Evolutionary conservation across 768 basidiomycete species (phyloP).

Genomic region (Boletus sensibilis): DNA sequence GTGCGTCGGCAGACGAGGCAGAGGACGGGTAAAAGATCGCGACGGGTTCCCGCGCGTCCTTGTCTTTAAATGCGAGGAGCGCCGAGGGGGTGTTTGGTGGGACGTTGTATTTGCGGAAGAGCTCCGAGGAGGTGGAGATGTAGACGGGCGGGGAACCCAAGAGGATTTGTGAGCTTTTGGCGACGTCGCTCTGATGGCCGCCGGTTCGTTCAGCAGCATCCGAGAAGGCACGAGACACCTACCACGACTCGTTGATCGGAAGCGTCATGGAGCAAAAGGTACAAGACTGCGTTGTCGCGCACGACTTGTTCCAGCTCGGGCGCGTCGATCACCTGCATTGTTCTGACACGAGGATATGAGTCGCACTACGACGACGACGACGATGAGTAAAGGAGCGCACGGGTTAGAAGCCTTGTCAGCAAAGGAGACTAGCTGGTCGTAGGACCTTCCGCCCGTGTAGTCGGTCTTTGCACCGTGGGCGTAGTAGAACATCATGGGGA

Average conservation of each 20-base stretch:
- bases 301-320: constrained; percentile 7
- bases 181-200: constrained; percentile 45
- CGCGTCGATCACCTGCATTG: constrained; percentile 21
- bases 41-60: constrained; percentile 45
- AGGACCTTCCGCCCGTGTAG: constrained; percentile 68
- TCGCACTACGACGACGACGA: background rate
- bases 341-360: constrained; percentile 6
- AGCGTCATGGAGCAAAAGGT: constrained; percentile 53
- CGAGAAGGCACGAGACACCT: constrained; percentile 4
- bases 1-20: background rate
- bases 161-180: constrained; percentile 53
- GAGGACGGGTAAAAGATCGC: constrained; percentile 37
- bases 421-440: constrained; percentile 72
- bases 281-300: constrained; percentile 17
- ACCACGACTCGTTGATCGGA: constrained; percentile 36
- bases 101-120: constrained; percentile 37
- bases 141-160: constrained; percentile 51
- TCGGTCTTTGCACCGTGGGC: constrained; percentile 61
- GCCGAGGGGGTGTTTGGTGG: constrained; percentile 49
- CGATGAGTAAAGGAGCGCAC: constrained; percentile 48
- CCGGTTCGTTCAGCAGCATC: background rate
- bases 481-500: constrained; percentile 79
- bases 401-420: constrained; percentile 70
- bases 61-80: constrained; percentile 68
- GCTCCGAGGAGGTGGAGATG: constrained; percentile 34